Evolutionary conservation across 2,329 filamentous ascomycete species (phyloP).

Genomic region (Pseudogymnoascus sp.): DNA sequence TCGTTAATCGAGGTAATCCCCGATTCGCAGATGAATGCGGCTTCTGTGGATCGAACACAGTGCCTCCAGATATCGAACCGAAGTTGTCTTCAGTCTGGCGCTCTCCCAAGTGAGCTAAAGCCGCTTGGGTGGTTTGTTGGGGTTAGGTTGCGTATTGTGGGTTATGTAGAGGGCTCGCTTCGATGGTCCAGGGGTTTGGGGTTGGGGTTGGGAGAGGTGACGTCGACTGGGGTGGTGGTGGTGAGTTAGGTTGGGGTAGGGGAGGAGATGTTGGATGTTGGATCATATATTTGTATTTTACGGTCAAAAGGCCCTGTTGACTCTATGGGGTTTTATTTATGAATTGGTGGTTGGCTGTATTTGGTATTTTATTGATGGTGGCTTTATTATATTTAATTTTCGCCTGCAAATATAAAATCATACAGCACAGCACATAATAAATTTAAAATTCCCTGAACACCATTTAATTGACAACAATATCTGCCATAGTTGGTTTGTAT

Average conservation of each 20-base stretch:
- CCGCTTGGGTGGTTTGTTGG: slow-evolving; percentile 10
- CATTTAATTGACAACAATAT: background rate
- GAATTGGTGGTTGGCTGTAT: background rate
- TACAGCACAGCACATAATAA: too few relatives aligned
- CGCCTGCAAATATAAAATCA: background rate
- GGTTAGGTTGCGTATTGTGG: background rate
- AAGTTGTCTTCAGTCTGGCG: slow-evolving; percentile 16
- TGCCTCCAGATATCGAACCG: slow-evolving; percentile 14
- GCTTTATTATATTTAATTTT: background rate
- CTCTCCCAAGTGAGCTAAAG: slow-evolving; percentile 17
- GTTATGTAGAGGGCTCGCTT: slow-evolving; percentile 1
- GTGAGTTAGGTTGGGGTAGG: background rate
- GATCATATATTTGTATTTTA: too few relatives aligned
- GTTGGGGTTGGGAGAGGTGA: background rate
- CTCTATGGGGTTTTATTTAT: background rate
- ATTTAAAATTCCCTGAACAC: background rate
- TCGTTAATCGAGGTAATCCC: slow-evolving; percentile 12
- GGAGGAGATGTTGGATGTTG: background rate
- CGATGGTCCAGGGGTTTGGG: background rate
- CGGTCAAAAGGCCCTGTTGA: too few relatives aligned
- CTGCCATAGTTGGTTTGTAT: background rate
- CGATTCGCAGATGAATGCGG: slow-evolving; percentile 13
- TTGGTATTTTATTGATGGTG: background rate
- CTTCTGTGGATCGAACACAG: slow-evolving; percentile 17
- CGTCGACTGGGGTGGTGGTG: background rate